Percentiles rank a stretch among this genome's conserved stretches.
phyloP scores from a whole-genome alignment of 2,329 filamentous ascomycete species.

The Cytospora piceicola region DNA sequence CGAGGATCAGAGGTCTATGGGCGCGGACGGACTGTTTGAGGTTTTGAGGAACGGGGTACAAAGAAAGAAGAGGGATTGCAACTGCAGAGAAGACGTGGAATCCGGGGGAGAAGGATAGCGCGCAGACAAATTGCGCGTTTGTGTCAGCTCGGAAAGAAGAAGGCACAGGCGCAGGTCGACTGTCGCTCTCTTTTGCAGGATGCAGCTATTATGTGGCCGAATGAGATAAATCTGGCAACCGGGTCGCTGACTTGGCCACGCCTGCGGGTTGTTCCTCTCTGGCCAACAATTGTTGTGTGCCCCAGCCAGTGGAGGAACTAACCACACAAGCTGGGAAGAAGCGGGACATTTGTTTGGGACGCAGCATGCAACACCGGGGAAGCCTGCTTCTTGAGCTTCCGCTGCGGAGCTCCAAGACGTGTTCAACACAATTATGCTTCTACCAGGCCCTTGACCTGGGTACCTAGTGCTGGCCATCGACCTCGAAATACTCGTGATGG shows the following conservation, averaged over 20 bases:
- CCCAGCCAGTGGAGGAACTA: not conserved
- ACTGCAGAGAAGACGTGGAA: conserved; percentile 7
- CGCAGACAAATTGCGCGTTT: conserved; percentile 1
- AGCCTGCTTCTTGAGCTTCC: not conserved
- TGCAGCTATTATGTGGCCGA: conserved; percentile 12
- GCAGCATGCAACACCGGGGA: no score
- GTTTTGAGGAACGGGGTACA: not conserved
- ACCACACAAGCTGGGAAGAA: not conserved
- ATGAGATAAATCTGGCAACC: conserved; percentile 29
- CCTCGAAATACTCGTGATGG: not conserved
- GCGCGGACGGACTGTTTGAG: not conserved
- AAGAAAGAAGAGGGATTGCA: conserved; percentile 3
- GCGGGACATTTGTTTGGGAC: not conserved
- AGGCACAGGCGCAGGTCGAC: conserved; percentile 3
- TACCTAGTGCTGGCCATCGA: not conserved
- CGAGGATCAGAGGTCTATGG: not conserved
- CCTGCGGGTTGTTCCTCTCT: conserved; percentile 16
- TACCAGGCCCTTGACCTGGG: no score
- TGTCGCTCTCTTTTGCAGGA: conserved; percentile 24
- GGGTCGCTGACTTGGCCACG: conserved; percentile 11
- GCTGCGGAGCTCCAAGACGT: not conserved
- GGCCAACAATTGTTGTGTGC: conserved; percentile 12
- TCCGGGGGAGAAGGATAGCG: conserved; percentile 12
- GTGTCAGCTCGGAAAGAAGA: conserved; percentile 3
- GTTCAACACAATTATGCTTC: not conserved